These are phyloP conservation scores for Aegilops longissima DNA, from an alignment of 176 grass and related monocot species.

Conservation along the genomic window DNA sequence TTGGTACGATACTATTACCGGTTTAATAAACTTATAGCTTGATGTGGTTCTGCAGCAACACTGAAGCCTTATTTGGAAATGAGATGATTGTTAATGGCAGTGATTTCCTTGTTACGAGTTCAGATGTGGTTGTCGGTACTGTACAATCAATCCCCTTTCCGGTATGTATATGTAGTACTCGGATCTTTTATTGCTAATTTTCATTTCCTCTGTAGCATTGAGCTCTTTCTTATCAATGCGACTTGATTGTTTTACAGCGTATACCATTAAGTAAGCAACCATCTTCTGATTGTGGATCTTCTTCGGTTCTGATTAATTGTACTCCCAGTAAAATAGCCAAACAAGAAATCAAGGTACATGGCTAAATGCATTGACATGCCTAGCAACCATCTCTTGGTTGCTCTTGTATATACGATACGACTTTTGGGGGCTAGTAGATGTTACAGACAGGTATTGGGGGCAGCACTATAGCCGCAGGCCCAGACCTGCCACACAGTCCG, in stretches of 20 bases:
- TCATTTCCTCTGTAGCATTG: constrained; percentile 1
- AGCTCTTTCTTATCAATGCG: constrained; percentile 10
- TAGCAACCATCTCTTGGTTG: constrained; percentile 35
- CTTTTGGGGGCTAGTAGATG: constrained; percentile 51
- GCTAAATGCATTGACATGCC: constrained; percentile 25
- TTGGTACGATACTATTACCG: constrained; percentile 7
- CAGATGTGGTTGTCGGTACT: constrained; percentile 61
- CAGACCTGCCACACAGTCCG: no score
- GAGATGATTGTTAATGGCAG: constrained; percentile 63
- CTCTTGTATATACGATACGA: constrained; percentile 23
- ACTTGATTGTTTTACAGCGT: constrained; percentile 37
- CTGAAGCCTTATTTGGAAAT: constrained; percentile 69
- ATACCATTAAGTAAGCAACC: constrained; percentile 57
- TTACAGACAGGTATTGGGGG: no score
- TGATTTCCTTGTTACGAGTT: constrained; percentile 65
- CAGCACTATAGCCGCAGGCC: no score
- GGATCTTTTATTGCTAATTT: constrained; percentile 20
- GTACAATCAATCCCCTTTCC: constrained; percentile 55
- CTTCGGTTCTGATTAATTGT: constrained; percentile 53
- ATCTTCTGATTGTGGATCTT: constrained; percentile 54
- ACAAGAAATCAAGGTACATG: constrained; percentile 69
- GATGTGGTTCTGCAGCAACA: constrained; percentile 54
- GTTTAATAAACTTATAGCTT: constrained; percentile 12
- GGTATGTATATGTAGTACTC: constrained; percentile 45
- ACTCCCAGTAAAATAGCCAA: constrained; percentile 35